Evolutionary conservation across 371 early-diverging fungal genomes (phyloP), one percentile per base, ranked within the genome.

Genomic region (Haplosporangium sp.): DNA sequence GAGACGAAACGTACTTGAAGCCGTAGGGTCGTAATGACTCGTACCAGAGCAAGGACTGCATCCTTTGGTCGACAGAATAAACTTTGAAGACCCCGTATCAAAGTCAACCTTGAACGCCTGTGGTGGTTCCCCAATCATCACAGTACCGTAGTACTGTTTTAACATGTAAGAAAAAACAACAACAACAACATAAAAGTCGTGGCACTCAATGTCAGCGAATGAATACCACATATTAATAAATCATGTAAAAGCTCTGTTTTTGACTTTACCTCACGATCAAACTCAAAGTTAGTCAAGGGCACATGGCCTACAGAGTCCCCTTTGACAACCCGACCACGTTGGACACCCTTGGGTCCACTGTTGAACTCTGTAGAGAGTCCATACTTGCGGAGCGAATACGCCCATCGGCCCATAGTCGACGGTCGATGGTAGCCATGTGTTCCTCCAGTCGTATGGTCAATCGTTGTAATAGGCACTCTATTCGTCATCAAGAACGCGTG

Each of bases 81-180:
- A 85, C 53, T 86, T 80, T n/a, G 86, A 81, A 11, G 87, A 86
- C 14, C 89, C 89, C 9, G 89, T 91, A 60, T 91, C 92, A 20
- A 91, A 86, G 48, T 89, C 72, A 10, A 91, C 81, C 60, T 67
- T 71, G 71, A 90, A 89, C 14, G 77, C 71, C 59, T 89, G 87
- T 9, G 84, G 81, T 14, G 91, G 91, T 29, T 88, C 85, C 9
- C 91, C 91, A 10, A 90, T 80, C 11, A 83, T 64, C 9, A 88
- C 86, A 3, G 53, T 60, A 23, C 74, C 65, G 45, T 48, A 69
- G 12, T 69, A 74, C 67, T 29, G 20, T 46, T 21, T 38, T 6
- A 38, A n/a, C n/a, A 46, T 4, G 13, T 12, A 54, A 45, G 5
- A 36, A 21, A 20, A 46, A 1, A 16, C n/a, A n/a, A n/a, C n/a